A percentile compares a stretch with the other conserved stretches of the same genome.
Evolutionary conservation across 495 filamentous ascomycete genomes (phyloP).

Genomic region (Aspergillus kassunensis): DNA sequence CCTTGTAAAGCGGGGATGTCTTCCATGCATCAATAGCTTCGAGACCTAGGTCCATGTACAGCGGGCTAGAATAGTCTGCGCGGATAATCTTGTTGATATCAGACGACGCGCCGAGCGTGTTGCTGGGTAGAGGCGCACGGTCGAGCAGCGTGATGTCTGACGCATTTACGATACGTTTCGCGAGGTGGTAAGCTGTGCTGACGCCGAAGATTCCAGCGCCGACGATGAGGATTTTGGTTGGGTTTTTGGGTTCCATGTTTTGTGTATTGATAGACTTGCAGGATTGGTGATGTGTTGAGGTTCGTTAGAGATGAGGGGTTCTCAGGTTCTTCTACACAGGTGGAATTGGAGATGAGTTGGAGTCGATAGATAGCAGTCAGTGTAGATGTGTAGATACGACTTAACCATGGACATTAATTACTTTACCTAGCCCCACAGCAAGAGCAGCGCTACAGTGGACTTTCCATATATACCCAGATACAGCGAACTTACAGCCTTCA

Average conservation of each 20-base stretch:
- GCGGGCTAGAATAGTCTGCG: slow-evolving; percentile 29
- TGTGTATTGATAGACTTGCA: neutral
- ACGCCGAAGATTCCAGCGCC: slow-evolving; percentile 45
- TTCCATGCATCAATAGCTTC: slow-evolving; percentile 31
- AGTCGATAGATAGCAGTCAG: neutral
- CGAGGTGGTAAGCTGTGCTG: slow-evolving; percentile 42
- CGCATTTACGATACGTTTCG: slow-evolving; percentile 17
- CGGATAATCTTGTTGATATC: slow-evolving; percentile 37
- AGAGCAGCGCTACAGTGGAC: too few species aligned
- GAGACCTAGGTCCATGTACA: slow-evolving; percentile 30
- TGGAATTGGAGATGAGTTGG: neutral
- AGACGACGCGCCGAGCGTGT: slow-evolving; percentile 23
- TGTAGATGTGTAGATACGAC: too few species aligned
- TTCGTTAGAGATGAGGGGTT: neutral
- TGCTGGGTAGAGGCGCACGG: slow-evolving; percentile 26
- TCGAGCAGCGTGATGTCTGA: slow-evolving; percentile 33
- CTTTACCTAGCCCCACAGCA: too few species aligned
- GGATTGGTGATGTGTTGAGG: neutral
- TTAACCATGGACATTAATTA: too few species aligned
- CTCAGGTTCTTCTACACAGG: too few species aligned
- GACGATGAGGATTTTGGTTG: slow-evolving; percentile 28
- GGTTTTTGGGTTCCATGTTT: neutral
- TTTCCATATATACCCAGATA: too few species aligned
- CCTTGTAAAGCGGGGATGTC: slow-evolving; percentile 20
- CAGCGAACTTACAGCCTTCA: too few species aligned